phyloP scores from a whole-genome alignment of 768 basidiomycete genomes.

The Suillus variegatus region DNA sequence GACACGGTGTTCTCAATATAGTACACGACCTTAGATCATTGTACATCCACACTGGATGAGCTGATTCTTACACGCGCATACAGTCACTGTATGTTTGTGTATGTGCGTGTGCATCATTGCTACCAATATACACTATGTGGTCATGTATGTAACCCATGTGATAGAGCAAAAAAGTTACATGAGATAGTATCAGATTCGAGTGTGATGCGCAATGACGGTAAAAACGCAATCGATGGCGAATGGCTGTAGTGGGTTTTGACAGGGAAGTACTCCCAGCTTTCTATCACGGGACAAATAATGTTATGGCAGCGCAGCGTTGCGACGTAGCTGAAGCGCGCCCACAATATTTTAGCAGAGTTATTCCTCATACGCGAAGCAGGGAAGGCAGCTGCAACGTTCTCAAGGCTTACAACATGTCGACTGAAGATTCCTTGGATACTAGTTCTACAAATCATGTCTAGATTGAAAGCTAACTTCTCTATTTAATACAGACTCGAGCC shows the following conservation, averaged over 20 bases:
- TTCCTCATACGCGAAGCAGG: neutral
- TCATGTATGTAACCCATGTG: neutral
- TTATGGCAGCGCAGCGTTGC: neutral
- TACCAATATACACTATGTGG: neutral
- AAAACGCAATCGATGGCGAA: neutral
- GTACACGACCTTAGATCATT: no score
- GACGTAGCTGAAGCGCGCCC: neutral
- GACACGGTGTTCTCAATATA: no score
- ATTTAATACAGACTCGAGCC: neutral
- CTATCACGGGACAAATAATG: neutral
- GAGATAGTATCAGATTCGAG: neutral
- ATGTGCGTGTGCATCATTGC: neutral
- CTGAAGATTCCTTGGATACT: neutral
- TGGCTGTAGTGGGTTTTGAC: no score
- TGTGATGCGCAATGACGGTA: neutral
- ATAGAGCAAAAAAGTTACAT: neutral
- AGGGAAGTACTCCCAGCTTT: no score
- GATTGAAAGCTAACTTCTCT: neutral
- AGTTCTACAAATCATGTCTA: neutral
- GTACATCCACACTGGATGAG: no score
- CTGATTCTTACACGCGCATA: no score
- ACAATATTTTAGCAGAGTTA: neutral
- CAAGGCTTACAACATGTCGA: neutral
- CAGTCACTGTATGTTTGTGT: no score
- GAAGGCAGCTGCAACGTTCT: neutral